phyloP scores from a whole-genome alignment of 495 filamentous ascomycete genomes.

The Rusavskia elegans region DNA sequence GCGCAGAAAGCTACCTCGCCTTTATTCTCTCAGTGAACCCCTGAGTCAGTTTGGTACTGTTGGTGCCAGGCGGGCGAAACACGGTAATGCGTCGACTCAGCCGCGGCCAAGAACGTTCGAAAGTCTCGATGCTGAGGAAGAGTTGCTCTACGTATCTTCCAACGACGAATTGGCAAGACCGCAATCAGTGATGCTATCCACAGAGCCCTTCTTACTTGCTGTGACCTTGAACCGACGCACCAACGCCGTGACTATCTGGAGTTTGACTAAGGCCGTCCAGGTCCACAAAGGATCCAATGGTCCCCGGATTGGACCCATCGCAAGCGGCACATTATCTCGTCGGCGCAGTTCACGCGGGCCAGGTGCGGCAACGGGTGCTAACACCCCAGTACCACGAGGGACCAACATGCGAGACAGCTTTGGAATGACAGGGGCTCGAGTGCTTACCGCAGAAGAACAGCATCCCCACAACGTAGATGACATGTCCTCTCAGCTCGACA shows the following conservation, averaged over 20 bases:
- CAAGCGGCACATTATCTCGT: constrained; percentile 41
- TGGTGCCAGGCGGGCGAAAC: constrained; percentile 30
- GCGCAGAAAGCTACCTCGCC: constrained; percentile 51
- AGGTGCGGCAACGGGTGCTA: constrained; percentile 60
- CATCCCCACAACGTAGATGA: constrained; percentile 36
- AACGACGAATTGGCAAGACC: constrained; percentile 29
- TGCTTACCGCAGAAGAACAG: constrained; percentile 23
- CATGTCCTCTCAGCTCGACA: constrained; percentile 58
- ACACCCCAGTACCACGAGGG: constrained; percentile 50
- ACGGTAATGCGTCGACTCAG: not conserved
- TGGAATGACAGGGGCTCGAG: constrained; percentile 28
- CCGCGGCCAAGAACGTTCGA: constrained; percentile 17
- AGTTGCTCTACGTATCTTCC: constrained; percentile 63
- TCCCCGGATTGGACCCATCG: constrained; percentile 28
- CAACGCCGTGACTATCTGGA: constrained; percentile 66
- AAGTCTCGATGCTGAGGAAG: constrained; percentile 50
- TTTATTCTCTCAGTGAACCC: constrained; percentile 79
- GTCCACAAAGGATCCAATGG: constrained; percentile 34
- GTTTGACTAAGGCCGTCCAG: constrained; percentile 47
- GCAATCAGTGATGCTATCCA: constrained; percentile 2
- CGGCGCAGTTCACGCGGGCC: constrained; percentile 75
- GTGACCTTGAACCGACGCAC: constrained; percentile 65
- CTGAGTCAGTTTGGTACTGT: constrained; percentile 74
- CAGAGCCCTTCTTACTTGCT: constrained; percentile 48
- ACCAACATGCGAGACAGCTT: constrained; percentile 40